Evolutionary conservation across 129 eudicot species (phyloP), one percentile per base, ranked within the genome.

Genomic region (Heracleum sosnowskyi): DNA sequence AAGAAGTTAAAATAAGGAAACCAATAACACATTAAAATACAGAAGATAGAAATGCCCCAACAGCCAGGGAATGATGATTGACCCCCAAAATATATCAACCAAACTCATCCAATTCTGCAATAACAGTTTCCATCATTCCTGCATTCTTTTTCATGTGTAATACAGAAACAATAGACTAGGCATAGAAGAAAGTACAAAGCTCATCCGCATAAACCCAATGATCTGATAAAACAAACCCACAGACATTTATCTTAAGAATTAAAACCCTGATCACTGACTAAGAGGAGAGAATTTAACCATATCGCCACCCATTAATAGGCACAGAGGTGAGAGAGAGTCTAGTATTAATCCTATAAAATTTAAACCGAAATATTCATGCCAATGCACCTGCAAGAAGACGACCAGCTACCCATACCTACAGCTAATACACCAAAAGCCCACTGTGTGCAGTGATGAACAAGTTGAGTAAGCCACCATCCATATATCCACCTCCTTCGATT

Each of bases 101-200:
- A 82, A 75, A 82, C 76, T 81, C 78, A 75, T 69, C 84, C 81
- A 85, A 53, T 22, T 68, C 82, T 45, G 81, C n/a, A 80, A 60
- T 51, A 42, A 79, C 74, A 75, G 76, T 83, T 73, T 79, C 84
- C 85, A 57, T 37, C 64, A 82, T 71, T 78, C 80, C 31, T 60
- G 78, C 66, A 76, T 82, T 80, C 78, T 82, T 68, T 46, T 81
- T 55, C 74, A 63, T 41, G 47, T 76, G 79, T 31, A 79, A 74
- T 6, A 81, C 55, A 81, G 34, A 81, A 60, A 72, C 34, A 77
- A 76, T 34, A 81, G 60, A 46, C 68, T 77, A 80, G 81, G 81
- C 76, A 75, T 47, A 72, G 79, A 83, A 57, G 79, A 64, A 73
- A 74, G 79, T 76, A 36, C 37, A 71, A 73, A 46, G 70, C 47